These are phyloP conservation scores for Penicillium digitatum DNA, from an alignment of 2,329 filamentous ascomycete species.

Conservation along the genomic window DNA sequence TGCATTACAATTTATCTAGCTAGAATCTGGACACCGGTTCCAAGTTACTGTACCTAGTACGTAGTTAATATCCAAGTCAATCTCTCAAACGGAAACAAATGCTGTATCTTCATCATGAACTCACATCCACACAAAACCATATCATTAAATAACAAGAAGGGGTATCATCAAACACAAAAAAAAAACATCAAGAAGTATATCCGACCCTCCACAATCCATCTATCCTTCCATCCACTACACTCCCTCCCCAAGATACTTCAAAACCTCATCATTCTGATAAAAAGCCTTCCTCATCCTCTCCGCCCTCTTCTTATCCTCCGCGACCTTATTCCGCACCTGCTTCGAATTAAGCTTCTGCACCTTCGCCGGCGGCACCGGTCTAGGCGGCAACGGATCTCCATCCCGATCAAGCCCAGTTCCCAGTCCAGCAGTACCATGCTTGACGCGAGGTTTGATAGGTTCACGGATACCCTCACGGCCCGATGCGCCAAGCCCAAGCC, in stretches of 20 bases:
- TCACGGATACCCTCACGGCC: slow-evolving; percentile 67
- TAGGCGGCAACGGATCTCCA: slow-evolving; percentile 26
- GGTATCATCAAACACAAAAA: background rate
- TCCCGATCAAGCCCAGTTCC: slow-evolving; percentile 49
- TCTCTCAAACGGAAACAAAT: background rate
- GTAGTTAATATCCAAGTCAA: background rate
- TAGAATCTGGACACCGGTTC: background rate
- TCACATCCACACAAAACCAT: background rate
- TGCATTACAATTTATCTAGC: background rate
- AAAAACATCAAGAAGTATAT: background rate
- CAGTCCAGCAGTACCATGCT: slow-evolving; percentile 71
- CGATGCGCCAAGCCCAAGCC: slow-evolving; percentile 65
- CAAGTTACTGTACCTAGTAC: background rate
- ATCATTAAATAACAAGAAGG: background rate
- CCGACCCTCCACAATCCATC: background rate
- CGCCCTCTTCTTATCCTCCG: slow-evolving; percentile 59
- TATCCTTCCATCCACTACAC: background rate
- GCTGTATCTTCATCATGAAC: background rate
- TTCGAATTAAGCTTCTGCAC: slow-evolving; percentile 63
- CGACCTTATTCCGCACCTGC: slow-evolving; percentile 59
- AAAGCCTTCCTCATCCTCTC: slow-evolving; percentile 67
- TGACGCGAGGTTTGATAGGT: slow-evolving; percentile 68
- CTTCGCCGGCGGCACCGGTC: slow-evolving; percentile 39
- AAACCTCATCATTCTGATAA: slow-evolving; percentile 69
- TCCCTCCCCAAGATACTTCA: slow-evolving; percentile 61